phyloP scores from a whole-genome alignment of 768 basidiomycete genomes.

The Tricholoma bakamatsutake region DNA sequence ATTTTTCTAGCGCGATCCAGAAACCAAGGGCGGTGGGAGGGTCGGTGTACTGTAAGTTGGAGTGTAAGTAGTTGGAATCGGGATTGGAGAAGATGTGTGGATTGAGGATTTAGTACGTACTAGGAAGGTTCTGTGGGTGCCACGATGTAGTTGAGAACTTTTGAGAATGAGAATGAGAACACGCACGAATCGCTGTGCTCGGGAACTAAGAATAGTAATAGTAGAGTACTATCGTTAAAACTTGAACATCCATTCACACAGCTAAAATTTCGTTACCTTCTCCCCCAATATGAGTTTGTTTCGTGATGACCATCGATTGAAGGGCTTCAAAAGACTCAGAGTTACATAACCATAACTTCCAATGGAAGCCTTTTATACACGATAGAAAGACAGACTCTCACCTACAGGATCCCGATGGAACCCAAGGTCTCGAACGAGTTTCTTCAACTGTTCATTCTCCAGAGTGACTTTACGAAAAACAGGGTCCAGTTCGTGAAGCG shows the following conservation, averaged over 20 bases:
- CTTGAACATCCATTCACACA: not conserved
- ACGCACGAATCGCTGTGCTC: conserved; percentile 92
- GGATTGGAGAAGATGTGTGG: not conserved
- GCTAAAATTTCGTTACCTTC: conserved; percentile 50
- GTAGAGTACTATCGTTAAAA: not conserved
- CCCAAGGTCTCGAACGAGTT: conserved; percentile 69
- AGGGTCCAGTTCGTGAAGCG: conserved; percentile 80
- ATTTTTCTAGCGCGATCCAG: conserved; percentile 93
- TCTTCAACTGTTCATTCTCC: conserved; percentile 65
- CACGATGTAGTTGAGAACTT: not conserved
- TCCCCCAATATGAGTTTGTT: conserved; percentile 90
- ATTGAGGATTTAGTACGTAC: conserved; percentile 34
- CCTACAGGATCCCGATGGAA: conserved; percentile 85
- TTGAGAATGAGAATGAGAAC: not conserved
- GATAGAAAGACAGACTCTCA: conserved; percentile 31
- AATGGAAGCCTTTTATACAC: not conserved
- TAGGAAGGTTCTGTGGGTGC: conserved; percentile 58
- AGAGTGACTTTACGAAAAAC: conserved; percentile 75
- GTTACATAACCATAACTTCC: not conserved
- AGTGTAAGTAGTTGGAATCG: not conserved
- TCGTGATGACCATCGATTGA: conserved; percentile 95
- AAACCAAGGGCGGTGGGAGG: conserved; percentile 92
- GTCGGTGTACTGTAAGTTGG: conserved; percentile 65
- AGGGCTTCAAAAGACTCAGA: conserved; percentile 44
- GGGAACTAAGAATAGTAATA: conserved; percentile 58